Evolutionary conservation across 1,139 yeast genomes (phyloP), one percentile per base, ranked within the genome.

Genomic region (Pichia inconspicua): DNA sequence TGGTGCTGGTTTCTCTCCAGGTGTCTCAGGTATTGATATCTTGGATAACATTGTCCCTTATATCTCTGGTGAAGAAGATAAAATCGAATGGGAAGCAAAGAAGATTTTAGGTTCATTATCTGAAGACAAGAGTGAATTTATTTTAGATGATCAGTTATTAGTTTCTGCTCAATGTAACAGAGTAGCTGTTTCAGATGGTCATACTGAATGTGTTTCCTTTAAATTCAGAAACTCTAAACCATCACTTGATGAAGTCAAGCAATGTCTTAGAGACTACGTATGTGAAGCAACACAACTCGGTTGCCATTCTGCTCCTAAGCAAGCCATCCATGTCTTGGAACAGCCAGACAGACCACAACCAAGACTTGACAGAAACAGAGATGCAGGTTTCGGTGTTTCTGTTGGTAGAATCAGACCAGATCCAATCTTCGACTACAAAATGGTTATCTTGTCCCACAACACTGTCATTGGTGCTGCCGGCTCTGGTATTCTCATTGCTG

Each of bases 401-500:
- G 97, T 94, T 47, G 99, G 99, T 48, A 80, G 98, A 70, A 72
- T 92, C 50, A 83, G 99, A 72, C 86, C 80, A 58, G 98, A 92
- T 65, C 88, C 96, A 17, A 88, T 92, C 12, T 75, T 92, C 60
- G 98, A 94, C 67, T 81, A 80, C 73, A 94, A 92, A 72, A 92
- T 92, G 90, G 96, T 92, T 50, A 94, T 89, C 31, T 74, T 92
- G 58, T 89, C 97, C 27, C 99, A 92, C 70, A 92, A 92, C 74
- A 92, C 99, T 50, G 79, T 92, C 60, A 86, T 92, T 58, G 99
- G 99, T 63, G 99, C 98, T 61, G 99, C 99, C 31, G 99, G 99
- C 63, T 86, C 97, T n/a, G 98, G 98, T 67, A 76, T 92, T 53
- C 80, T 92, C 67, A 92, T 94, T 67, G 98, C 96, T 45, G 99